Percentiles rank a stretch among this genome's conserved stretches.
Evolutionary conservation across 257 asterid genomes (phyloP).

Genomic region (Buddleja alternifolia): DNA sequence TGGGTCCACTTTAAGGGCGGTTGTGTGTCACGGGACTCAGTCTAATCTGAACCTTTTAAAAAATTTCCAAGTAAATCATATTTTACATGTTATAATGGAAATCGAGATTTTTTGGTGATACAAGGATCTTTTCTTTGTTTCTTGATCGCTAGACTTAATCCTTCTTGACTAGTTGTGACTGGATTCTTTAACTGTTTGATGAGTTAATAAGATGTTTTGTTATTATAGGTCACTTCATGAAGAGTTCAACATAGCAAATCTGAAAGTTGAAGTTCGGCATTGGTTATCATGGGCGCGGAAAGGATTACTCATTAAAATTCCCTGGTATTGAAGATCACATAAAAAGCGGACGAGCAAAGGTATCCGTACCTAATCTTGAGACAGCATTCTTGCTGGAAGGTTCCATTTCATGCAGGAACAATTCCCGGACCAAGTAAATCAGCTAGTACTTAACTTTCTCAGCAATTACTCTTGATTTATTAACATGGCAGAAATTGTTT

Average conservation of each 20-base stretch:
- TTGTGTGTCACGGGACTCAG: too few relatives aligned
- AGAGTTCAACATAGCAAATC: conserved; percentile 29
- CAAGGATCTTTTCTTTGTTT: neutral
- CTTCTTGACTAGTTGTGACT: neutral
- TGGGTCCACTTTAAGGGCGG: too few relatives aligned
- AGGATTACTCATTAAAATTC: conserved; percentile 57
- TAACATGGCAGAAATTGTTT: neutral
- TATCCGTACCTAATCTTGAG: conserved; percentile 44
- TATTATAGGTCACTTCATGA: conserved; percentile 32
- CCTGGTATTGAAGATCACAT: conserved; percentile 58
- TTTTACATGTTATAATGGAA: neutral
- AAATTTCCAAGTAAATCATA: too few relatives aligned
- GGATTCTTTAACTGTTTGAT: conserved; percentile 9
- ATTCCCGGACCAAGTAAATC: conserved; percentile 58
- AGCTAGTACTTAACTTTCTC: conserved; percentile 53
- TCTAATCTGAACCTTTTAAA: too few relatives aligned
- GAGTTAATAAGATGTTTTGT: neutral
- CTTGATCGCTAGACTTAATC: neutral
- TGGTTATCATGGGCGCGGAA: conserved; percentile 59
- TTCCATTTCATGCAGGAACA: conserved; percentile 76
- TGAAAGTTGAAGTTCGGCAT: conserved; percentile 40
- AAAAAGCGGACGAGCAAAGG: conserved; percentile 40
- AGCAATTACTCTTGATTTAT: conserved; percentile 28
- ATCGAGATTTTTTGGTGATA: neutral
- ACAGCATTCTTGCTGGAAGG: conserved; percentile 53